Base-by-base conservation (phyloP, 2,329 filamentous ascomycete genomes). In the Ascochyta rabiei region DNA sequence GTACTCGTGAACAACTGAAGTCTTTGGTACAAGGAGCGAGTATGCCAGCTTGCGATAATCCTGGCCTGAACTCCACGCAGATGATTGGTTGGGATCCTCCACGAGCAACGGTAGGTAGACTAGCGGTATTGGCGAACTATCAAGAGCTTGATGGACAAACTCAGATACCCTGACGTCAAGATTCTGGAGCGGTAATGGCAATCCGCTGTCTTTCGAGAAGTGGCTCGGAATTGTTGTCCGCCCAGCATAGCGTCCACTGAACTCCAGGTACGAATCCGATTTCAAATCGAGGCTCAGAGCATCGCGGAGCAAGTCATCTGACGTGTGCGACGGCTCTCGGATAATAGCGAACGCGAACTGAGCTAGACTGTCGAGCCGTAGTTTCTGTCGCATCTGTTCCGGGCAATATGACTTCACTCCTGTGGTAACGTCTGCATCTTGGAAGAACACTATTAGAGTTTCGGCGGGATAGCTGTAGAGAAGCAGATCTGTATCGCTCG, bases 401-500 rank as follows among this genome's bases (percentile, higher is more conserved):
- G 83, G 79, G 55, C 76, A 74, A 45, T 78, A 80, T 56, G 53
- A 51, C 62, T 76, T 70, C 56, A 75, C 54, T 2, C 69, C 70
- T 13, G 68, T 50, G 6, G 72, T 56, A 9, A 58, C 31, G 30
- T 84, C 80, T 1, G 93, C 72, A 42, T 91, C 88, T 51, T 82
- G 80, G 26, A 96, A 82, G 52, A 93, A 87, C 0, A 86, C 78
- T 0, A 96, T 85, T 1, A 80, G 79, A 0, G 88, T 88, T 1
- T 81, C 60, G 0, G 69, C 43, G 0, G 87, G 88, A 8, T 93
- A 80, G 53, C 91, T 82, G 69, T 93, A 87, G 0, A 93, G 81
- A 0, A 96, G 78, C 8, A 97, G 80, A 68, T 98, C 93, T 0
- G 92, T 96, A 67, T 98, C 93, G n/a, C 86, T 87, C 0, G 91